A percentile compares a stretch with the other conserved stretches of the same genome.
Evolutionary conservation across 768 basidiomycete species (phyloP).

Genomic region (Phylloporus rhodoxanthus): DNA sequence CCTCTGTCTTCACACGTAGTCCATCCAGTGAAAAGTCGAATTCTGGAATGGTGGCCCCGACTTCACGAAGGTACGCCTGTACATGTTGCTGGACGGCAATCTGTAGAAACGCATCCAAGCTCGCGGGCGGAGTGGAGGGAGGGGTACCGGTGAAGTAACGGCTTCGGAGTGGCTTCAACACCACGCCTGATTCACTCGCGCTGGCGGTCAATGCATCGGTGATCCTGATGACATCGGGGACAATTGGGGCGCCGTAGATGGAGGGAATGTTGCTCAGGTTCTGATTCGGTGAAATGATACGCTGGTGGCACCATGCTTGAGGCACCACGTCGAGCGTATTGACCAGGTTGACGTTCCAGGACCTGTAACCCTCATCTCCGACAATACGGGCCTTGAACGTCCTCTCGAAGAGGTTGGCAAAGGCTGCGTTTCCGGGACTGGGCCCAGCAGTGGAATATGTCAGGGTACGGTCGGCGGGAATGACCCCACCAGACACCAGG

Average conservation of each 20-base stretch:
- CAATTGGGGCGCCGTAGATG: slow-evolving; percentile 1
- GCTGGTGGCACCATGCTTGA: slow-evolving; percentile 8
- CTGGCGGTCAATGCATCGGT: neutral
- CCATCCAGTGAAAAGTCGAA: neutral
- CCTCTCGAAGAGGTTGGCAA: slow-evolving; percentile 1
- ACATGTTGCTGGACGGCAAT: neutral
- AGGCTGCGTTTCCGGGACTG: slow-evolving; percentile 6
- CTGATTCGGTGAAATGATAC: slow-evolving; percentile 1
- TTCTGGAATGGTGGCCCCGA: neutral
- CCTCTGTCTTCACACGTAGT: neutral
- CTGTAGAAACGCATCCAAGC: neutral
- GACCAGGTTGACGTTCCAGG: slow-evolving; percentile 12
- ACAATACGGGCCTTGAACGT: neutral
- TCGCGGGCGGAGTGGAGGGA: neutral
- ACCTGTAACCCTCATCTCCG: neutral
- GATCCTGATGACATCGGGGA: neutral
- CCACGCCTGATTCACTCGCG: neutral
- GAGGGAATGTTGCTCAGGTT: slow-evolving; percentile 7
- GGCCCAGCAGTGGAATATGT: slow-evolving; percentile 3
- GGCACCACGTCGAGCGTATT: slow-evolving; percentile 9
- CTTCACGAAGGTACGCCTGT: neutral
- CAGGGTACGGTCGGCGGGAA: slow-evolving; percentile 1
- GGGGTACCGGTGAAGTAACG: neutral
- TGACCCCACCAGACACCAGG: neutral
- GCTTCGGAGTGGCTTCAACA: neutral